Percentiles rank a stretch among this genome's conserved stretches.
These are phyloP conservation scores for Sclerotinia nivalis DNA, from an alignment of 2,329 filamentous ascomycete species.

Conservation along the genomic window DNA sequence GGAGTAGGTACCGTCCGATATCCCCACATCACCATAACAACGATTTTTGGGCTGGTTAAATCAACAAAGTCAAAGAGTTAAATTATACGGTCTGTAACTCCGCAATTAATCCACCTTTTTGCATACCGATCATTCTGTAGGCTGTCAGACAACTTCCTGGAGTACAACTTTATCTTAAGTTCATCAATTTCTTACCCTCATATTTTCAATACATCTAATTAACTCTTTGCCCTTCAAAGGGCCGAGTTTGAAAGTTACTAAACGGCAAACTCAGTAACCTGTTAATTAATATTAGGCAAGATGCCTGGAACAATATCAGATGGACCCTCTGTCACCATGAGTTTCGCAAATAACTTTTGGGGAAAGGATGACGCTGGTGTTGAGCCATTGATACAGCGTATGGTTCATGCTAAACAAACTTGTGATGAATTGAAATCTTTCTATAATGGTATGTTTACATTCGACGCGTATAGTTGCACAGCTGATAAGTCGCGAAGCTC, in stretches of 20 bases:
- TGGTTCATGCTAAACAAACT: conserved; percentile 91
- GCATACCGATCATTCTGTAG: conserved; percentile 19
- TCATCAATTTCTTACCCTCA: conserved; percentile 9
- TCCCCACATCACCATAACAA: conserved; percentile 12
- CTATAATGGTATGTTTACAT: conserved; percentile 67
- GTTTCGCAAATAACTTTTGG: conserved; percentile 98
- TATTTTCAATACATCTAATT: not conserved
- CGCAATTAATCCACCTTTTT: conserved; percentile 21
- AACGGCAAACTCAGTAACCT: not conserved
- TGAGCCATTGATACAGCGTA: conserved; percentile 84
- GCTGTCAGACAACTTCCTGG: conserved; percentile 2
- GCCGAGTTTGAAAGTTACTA: not conserved
- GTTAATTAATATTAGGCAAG: conserved; percentile 25
- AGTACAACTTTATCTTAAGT: conserved; percentile 2
- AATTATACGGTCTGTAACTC: conserved; percentile 7
- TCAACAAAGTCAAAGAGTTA: conserved; percentile 12
- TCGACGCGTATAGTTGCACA: not conserved
- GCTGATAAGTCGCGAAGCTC: conserved; percentile 54
- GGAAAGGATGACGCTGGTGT: conserved; percentile 98
- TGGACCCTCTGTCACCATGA: conserved; percentile 43
- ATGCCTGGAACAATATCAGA: conserved; percentile 42
- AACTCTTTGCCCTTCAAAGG: conserved; percentile 19
- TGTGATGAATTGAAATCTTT: conserved; percentile 92
- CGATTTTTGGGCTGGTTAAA: not conserved
- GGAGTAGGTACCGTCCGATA: not conserved